Conservation (phyloP, 768 basidiomycete species). For the Tricholoma bakamatsutake region DNA sequence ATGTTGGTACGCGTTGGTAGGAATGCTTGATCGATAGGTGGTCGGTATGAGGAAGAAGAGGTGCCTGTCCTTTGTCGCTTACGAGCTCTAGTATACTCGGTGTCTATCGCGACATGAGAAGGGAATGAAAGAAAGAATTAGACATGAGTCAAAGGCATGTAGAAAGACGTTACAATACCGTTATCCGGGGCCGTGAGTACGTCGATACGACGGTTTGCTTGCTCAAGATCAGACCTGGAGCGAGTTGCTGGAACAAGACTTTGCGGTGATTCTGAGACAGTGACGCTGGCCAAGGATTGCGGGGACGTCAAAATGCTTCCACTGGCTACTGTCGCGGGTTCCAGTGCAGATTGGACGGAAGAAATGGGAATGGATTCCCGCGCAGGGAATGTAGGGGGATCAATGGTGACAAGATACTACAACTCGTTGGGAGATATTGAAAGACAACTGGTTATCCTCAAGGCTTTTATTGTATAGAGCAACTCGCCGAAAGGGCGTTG, state of each 20-base stretch:
- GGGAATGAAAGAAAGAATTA: slow-evolving; percentile 5
- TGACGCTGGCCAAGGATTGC: slow-evolving; percentile 12
- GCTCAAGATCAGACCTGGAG: slow-evolving; percentile 57
- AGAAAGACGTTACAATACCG: slow-evolving; percentile 26
- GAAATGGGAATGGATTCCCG: slow-evolving; percentile 49
- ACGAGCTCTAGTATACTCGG: slow-evolving; percentile 51
- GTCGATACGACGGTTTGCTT: slow-evolving; percentile 27
- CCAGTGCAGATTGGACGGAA: slow-evolving; percentile 42
- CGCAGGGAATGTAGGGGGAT: slow-evolving; percentile 55
- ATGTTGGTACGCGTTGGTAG: slow-evolving; percentile 31
- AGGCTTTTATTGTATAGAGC: slow-evolving; percentile 13
- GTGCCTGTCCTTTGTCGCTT: slow-evolving; percentile 66
- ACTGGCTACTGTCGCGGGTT: slow-evolving; percentile 26
- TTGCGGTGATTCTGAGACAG: slow-evolving; percentile 21
- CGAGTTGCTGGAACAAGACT: slow-evolving; percentile 64
- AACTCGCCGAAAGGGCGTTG: slow-evolving; percentile 7
- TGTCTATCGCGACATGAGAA: slow-evolving; percentile 30
- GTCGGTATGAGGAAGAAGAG: slow-evolving; percentile 23
- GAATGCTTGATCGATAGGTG: slow-evolving; percentile 29
- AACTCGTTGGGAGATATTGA: slow-evolving; percentile 7
- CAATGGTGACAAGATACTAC: slow-evolving; percentile 46
- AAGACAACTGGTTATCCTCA: slow-evolving; percentile 4
- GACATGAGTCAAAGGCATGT: slow-evolving; percentile 7
- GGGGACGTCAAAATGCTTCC: slow-evolving; percentile 12
- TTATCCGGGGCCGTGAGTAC: slow-evolving; percentile 22